A percentile compares a stretch with the other conserved stretches of the same genome.
phyloP scores from a whole-genome alignment of 192 early-diverging fungal species.

The Rhizophlyctis rosea region DNA sequence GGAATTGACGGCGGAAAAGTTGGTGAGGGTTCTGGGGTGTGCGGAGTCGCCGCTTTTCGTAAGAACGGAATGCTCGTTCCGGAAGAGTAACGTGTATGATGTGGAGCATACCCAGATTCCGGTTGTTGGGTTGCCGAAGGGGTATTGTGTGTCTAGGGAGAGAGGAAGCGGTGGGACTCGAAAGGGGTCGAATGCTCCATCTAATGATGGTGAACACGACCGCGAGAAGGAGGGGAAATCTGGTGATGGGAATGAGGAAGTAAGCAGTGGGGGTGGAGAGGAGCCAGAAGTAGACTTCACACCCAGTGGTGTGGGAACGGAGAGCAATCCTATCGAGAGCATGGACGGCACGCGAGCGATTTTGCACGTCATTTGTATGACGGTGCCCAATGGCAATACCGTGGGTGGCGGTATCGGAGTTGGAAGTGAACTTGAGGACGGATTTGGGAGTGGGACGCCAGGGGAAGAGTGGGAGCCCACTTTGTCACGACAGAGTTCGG shows the following conservation, averaged over 20 bases:
- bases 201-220: slow-evolving; percentile 18
- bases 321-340: slow-evolving; percentile 60
- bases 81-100: slow-evolving; percentile 39
- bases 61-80: slow-evolving; percentile 62
- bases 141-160: slow-evolving; percentile 49
- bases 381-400: slow-evolving; percentile 48
- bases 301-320: slow-evolving; percentile 59
- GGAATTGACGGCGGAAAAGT: slow-evolving; percentile 18
- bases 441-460: neutral
- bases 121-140: slow-evolving; percentile 56
- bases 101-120: slow-evolving; percentile 50
- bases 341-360: slow-evolving; percentile 66
- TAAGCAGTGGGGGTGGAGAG: too few relatives aligned
- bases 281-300: slow-evolving; percentile 61
- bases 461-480: too few relatives aligned
- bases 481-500: neutral
- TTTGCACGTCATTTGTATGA: slow-evolving; percentile 62
- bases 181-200: neutral
- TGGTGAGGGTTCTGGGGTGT: slow-evolving; percentile 30
- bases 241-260: slow-evolving; percentile 1
- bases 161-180: too few relatives aligned
- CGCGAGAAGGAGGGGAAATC: slow-evolving; percentile 23
- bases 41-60: slow-evolving; percentile 71
- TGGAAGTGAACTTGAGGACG: slow-evolving; percentile 30
- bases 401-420: slow-evolving; percentile 35